Percentiles rank a stretch among this genome's conserved stretches.
Conservation (phyloP, 352 stramenopile genomes). For the Phytopythium delawarense region DNA sequence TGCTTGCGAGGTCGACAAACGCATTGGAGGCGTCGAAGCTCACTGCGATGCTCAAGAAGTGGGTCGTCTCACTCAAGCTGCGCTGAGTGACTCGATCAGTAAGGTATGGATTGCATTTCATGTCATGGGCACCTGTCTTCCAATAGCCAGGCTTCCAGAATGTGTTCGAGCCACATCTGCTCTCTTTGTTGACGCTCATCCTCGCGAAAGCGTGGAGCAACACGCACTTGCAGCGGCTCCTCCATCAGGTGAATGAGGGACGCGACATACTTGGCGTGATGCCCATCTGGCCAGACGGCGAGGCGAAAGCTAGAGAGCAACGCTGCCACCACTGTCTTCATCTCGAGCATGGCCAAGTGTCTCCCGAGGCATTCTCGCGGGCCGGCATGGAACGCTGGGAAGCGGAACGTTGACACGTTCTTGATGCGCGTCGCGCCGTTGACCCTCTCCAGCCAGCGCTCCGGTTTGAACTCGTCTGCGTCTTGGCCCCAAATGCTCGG, state of each 20-base stretch:
- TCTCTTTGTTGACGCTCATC: background rate
- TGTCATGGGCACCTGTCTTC: background rate
- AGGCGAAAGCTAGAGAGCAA: conserved; percentile 40
- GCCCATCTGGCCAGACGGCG: background rate
- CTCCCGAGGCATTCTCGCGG: conserved; percentile 27
- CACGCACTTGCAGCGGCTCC: background rate
- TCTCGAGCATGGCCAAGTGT: conserved; percentile 48
- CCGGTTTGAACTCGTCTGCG: conserved; percentile 52
- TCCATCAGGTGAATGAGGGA: background rate
- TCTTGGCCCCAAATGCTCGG: conserved; percentile 41
- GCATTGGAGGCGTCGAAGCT: conserved; percentile 45
- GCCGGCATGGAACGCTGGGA: conserved; percentile 29
- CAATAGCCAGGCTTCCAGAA: background rate
- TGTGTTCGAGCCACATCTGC: background rate
- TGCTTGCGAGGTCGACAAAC: conserved; percentile 53
- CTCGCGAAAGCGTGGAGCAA: background rate
- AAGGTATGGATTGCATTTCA: background rate
- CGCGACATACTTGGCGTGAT: conserved; percentile 3
- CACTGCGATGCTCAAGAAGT: conserved; percentile 38
- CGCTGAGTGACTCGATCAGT: background rate
- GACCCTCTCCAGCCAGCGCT: conserved; percentile 41
- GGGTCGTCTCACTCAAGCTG: conserved; percentile 13
- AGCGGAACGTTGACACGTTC: conserved; percentile 27
- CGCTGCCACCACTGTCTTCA: conserved; percentile 29
- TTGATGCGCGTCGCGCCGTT: background rate